Evolutionary conservation across 1,139 yeast genomes (phyloP).

Genomic region (Taphrina communis): DNA sequence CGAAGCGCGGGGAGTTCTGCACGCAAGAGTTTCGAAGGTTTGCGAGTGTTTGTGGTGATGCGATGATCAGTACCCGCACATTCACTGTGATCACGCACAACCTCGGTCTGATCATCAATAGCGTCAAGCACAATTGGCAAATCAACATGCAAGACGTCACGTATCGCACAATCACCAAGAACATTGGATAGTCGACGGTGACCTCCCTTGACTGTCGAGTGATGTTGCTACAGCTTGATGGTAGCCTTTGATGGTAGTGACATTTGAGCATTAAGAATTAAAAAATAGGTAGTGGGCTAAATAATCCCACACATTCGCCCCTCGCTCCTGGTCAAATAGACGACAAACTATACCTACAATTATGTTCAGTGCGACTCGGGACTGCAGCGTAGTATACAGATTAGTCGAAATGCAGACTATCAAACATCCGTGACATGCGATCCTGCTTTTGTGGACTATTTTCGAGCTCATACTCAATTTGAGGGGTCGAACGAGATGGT

Average conservation of each 20-base stretch:
- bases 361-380: no score
- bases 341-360: not conserved
- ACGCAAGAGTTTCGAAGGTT: not conserved
- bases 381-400: not conserved
- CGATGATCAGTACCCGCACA: not conserved
- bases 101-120: not conserved
- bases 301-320: not conserved
- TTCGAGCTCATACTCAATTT: conserved; percentile 18
- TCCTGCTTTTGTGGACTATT: conserved; percentile 8
- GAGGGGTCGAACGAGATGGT: conserved; percentile 28
- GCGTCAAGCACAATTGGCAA: no score
- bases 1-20: conserved; percentile 1
- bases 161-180: no score
- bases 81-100: not conserved
- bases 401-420: conserved; percentile 22
- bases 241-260: not conserved
- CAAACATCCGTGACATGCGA: conserved; percentile 32
- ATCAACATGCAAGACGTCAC: no score
- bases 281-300: not conserved
- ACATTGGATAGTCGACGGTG: no score
- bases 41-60: not conserved
- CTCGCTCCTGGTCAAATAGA: not conserved
- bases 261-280: not conserved
- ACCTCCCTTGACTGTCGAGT: no score
- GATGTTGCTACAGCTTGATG: not conserved